Percentiles rank a stretch among this genome's conserved stretches.
phyloP scores from a whole-genome alignment of 2,329 filamentous ascomycete genomes.

The Cytospora piceae region DNA sequence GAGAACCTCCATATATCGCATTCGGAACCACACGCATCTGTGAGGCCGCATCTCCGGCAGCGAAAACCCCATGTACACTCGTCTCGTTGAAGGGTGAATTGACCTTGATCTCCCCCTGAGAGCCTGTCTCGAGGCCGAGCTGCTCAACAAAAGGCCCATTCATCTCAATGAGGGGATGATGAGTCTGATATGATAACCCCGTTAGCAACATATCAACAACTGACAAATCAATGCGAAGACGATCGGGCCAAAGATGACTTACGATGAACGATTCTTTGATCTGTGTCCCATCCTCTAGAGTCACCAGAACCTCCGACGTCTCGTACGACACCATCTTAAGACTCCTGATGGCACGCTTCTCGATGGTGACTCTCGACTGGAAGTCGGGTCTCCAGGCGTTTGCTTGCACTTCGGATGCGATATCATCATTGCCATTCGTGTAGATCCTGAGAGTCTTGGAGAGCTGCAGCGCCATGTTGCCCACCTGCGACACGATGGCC shows the following conservation, averaged over 20 bases:
- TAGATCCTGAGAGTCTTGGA: constrained; percentile 26
- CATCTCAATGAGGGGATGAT: constrained; percentile 15
- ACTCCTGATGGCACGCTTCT: constrained; percentile 24
- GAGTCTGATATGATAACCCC: neutral
- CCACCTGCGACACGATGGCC: constrained; percentile 8
- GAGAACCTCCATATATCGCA: constrained; percentile 21
- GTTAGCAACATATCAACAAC: neutral
- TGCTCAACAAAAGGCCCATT: constrained; percentile 20
- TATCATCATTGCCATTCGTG: constrained; percentile 22
- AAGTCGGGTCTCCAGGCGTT: constrained; percentile 16
- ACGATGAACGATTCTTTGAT: constrained; percentile 23
- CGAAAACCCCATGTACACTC: constrained; percentile 25
- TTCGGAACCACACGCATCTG: constrained; percentile 5
- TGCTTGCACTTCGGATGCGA: neutral
- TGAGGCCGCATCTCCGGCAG: constrained; percentile 28
- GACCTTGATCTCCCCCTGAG: constrained; percentile 23
- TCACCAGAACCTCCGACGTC: constrained; percentile 23
- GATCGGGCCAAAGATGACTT: neutral
- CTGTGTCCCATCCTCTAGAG: constrained; percentile 26
- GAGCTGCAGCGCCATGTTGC: constrained; percentile 20
- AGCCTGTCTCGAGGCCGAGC: constrained; percentile 19
- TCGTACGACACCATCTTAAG: constrained; percentile 18
- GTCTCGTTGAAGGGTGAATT: constrained; percentile 22
- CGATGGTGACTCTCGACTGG: constrained; percentile 21
- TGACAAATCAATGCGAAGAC: too few relatives aligned